Evolutionary conservation across 2,329 filamentous ascomycete species (phyloP), one percentile per base, ranked within the genome.

Genomic region (Ilyonectria sp.): DNA sequence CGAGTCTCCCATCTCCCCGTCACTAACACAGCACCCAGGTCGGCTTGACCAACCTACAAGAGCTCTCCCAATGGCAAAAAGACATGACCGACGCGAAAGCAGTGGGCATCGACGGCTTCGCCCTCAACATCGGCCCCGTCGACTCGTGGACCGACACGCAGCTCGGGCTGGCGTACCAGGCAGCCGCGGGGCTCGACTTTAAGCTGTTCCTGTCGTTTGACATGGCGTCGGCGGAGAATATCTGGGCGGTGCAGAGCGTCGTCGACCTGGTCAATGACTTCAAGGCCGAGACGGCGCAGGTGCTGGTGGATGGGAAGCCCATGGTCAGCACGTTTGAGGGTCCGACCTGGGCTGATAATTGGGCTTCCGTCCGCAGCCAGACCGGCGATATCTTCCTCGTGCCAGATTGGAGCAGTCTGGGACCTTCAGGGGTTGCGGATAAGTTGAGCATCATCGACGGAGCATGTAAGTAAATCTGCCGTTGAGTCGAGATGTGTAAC

Each of bases 301-400:
- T 74, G 50, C 68, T 70, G 13, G 66, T 73, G 40, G 69, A 76
- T 46, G 66, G 62, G 1, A 67, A 80, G 60, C 81, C 85, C 0
- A 78, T 88, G 26, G 86, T 86, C 5, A 86, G 83, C 4, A 88
- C 86, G 0, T 89, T 88, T 63, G 86, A 88, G 73, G 86, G 86
- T 0, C 72, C 78, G 0, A 69, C 61, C 10, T 82, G 83, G 53
- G 76, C 79, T 13, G 75, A 71, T 2, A 82, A 86, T 66, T 87
- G 86, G 85, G 58, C 69, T 17, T 72, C 71, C 1, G 85, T 88
- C 66, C 82, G 83, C 62, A 64, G 70, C 33, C 52, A 61, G 26
- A 78, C 75, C 2, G 71, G 75, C 19, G 74, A 71, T 19, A 77
- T 84, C 29, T 84, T 79, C 68, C 77, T 86, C 63, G 79, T 87